Percentiles rank a stretch among this genome's conserved stretches.
Evolutionary conservation across 1,139 yeast species (phyloP).

Genomic region (Geotrichum candidum): DNA sequence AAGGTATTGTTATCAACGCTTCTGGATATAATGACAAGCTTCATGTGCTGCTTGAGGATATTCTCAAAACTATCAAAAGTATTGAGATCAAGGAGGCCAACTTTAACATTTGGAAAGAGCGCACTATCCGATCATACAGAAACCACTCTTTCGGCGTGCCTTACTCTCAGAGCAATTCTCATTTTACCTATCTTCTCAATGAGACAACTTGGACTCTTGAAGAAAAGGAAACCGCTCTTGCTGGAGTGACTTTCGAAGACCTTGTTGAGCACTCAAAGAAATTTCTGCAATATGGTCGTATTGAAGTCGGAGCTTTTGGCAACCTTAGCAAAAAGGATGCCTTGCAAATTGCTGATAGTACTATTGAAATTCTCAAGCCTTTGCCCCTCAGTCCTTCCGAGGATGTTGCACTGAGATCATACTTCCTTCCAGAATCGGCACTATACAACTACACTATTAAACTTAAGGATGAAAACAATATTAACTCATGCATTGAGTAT

Average conservation of each 20-base stretch:
- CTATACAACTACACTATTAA: constrained; percentile 46
- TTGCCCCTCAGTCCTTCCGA: constrained; percentile 30
- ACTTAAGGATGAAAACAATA: constrained; percentile 61
- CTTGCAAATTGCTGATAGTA: constrained; percentile 41
- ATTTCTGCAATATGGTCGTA: constrained; percentile 45
- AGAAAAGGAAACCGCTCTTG: constrained; percentile 53
- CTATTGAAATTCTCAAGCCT: constrained; percentile 35
- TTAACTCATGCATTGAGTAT: constrained; percentile 81
- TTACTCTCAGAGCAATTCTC: constrained; percentile 58
- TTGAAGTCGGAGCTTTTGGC: constrained; percentile 75
- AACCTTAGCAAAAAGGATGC: constrained; percentile 61
- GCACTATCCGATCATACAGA: constrained; percentile 52
- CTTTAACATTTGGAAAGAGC: constrained; percentile 62
- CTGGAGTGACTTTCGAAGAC: constrained; percentile 46
- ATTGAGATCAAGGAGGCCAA: constrained; percentile 52
- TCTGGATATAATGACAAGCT: constrained; percentile 83
- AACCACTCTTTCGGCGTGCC: constrained; percentile 76
- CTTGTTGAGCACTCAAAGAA: constrained; percentile 44
- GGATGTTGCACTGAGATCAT: constrained; percentile 46
- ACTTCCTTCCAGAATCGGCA: constrained; percentile 43
- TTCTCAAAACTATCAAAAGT: constrained; percentile 47
- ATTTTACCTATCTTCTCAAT: constrained; percentile 56
- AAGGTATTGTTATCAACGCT: constrained; percentile 63
- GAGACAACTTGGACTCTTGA: constrained; percentile 63
- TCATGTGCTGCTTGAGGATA: constrained; percentile 52